A percentile compares a stretch with the other conserved stretches of the same genome.
These are phyloP conservation scores for sweet orange (Citrus sinensis) DNA, from an alignment of 345 rosid genomes.

Conservation along the genomic window DVS_A1.0 CM039165.1:2932001-2932500, in stretches of 20 bases:
- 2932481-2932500: not conserved
- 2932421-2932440: not conserved
- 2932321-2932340: no score
- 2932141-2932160: no score
- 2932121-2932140: no score
- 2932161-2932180: not conserved
- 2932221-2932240: not conserved
- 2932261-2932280: not conserved
- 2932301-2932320: no score
- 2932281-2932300: no score
- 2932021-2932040: not conserved
- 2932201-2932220: not conserved
- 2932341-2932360: no score
- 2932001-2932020: not conserved
- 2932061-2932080: no score
- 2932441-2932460: not conserved
- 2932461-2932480: not conserved
- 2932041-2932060: not conserved
- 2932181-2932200: not conserved
- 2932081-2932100: not conserved
- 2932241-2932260: not conserved
- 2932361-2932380: no score
- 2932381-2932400: not conserved
- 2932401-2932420: not conserved
- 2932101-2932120: not conserved